Evolutionary conservation across 1,139 yeast species (phyloP), one percentile per base, ranked within the genome.

Genomic region (Hyphopichia pseudoburtonii): DNA sequence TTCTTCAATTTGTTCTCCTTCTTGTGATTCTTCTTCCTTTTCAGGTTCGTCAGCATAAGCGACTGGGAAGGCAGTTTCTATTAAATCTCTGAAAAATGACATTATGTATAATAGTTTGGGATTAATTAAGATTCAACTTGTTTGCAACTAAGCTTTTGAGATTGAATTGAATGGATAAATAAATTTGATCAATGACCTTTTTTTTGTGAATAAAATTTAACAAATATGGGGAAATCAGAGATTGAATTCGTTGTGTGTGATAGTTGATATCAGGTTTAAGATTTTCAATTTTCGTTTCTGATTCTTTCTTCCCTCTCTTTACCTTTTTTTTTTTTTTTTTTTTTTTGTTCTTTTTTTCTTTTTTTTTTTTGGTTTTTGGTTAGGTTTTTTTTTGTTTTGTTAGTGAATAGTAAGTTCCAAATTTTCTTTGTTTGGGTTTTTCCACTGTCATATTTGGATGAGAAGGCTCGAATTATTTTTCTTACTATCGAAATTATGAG

Each of bases 21-120:
- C 57, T 17, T 60, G 54, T 62, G 52, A 39, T 22, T 22, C 10
- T 7, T 7, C 18, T 30, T 31, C 28, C 24, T 23, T 23, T 17
- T 24, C 28, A 14, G 21, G 82, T 62, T 80, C 90, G 62, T 86
- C 96, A 57, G 96, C 96, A 69, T 76, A 80, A 42, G 95, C 96
- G 51, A 87, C 77, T 61, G 96, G 96, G 53, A 81, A 68, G 48
- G 86, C 76, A 49, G 86, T 76, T 64, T 88, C 96, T 69, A 86
- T 83, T 60, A 89, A 71, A 66, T 87, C 95, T 73, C 78, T 71
- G 62, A 77, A 76, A 58, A 86, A 73, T 52, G 82, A 73, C 77
- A 71, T 70, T 43, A 30, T 39, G 34, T 28, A n/a, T n/a, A 25
- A 25, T 25, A 5, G 28, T 6, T n/a, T n/a, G 28, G 11, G 28